Percentiles rank a stretch among this genome's conserved stretches.
Conservation (phyloP, 2,329 filamentous ascomycete species). For the Cytospora mali region DNA sequence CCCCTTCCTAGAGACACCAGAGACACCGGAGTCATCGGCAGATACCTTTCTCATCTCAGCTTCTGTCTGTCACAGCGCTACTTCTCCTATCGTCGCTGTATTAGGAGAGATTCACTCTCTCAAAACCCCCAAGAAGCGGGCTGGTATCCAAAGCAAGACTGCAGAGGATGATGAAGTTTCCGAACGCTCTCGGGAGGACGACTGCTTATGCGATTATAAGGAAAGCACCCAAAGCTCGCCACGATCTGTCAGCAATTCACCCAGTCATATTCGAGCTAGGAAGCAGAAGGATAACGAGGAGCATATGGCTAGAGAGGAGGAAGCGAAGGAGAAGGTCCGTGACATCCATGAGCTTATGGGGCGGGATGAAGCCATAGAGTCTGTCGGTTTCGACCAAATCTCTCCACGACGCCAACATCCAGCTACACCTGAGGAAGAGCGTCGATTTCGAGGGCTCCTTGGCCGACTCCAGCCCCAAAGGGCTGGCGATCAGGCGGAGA, state of each 20-base stretch:
- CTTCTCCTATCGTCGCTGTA: background rate
- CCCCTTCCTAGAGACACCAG: conserved; percentile 8
- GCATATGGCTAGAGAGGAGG: background rate
- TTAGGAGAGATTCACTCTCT: background rate
- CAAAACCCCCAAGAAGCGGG: too few species aligned
- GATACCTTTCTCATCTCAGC: conserved; percentile 26
- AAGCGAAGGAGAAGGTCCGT: background rate
- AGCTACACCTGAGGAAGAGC: conserved; percentile 13
- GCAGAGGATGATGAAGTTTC: background rate
- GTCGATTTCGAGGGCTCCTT: conserved; percentile 23
- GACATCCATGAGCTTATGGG: conserved; percentile 3
- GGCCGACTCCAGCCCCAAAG: conserved; percentile 15
- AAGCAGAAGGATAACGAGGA: background rate
- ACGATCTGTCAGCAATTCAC: background rate
- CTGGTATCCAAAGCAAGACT: background rate
- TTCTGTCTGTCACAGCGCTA: background rate
- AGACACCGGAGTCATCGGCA: background rate
- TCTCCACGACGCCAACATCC: background rate
- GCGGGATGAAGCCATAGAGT: conserved; percentile 19
- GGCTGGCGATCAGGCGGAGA: background rate
- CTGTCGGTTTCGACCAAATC: background rate
- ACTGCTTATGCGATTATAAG: background rate
- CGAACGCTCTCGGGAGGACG: background rate
- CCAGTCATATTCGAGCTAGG: background rate
- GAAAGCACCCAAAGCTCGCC: background rate